These are phyloP conservation scores for Aspergillus vadensis DNA, from an alignment of 2,329 filamentous ascomycete species.

Conservation along the genomic window DNA sequence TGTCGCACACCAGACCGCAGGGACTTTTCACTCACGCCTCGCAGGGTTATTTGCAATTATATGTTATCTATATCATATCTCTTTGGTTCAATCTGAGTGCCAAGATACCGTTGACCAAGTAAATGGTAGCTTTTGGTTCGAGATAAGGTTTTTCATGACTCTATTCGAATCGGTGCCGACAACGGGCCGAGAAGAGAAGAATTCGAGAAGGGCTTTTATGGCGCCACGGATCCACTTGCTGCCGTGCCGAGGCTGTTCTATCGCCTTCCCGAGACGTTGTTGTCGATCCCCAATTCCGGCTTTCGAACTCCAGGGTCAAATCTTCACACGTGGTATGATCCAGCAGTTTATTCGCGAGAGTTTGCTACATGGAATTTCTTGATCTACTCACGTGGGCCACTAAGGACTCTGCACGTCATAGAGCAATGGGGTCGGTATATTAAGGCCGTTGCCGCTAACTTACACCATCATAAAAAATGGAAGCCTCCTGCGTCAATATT, in stretches of 20 bases:
- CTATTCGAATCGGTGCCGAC: neutral
- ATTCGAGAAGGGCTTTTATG: neutral
- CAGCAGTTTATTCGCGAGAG: neutral
- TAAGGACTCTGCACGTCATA: too few relatives aligned
- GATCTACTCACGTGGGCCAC: too few relatives aligned
- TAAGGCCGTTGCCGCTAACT: neutral
- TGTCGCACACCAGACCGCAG: neutral
- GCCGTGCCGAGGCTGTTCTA: neutral
- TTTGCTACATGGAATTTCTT: neutral
- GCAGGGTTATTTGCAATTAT: too few relatives aligned
- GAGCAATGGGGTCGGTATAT: neutral
- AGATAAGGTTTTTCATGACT: neutral
- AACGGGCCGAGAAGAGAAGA: constrained; percentile 1
- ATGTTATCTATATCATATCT: neutral
- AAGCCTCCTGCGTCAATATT: neutral
- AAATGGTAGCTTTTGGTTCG: neutral
- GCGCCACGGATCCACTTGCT: neutral
- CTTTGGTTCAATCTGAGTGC: neutral
- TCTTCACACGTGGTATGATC: neutral
- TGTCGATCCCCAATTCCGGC: neutral
- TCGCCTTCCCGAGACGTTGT: neutral
- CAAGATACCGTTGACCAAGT: neutral
- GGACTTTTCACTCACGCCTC: neutral
- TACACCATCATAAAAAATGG: neutral
- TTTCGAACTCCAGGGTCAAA: neutral